Conservation (phyloP, 83 land plant species). For the Thuja plicata region DNA sequence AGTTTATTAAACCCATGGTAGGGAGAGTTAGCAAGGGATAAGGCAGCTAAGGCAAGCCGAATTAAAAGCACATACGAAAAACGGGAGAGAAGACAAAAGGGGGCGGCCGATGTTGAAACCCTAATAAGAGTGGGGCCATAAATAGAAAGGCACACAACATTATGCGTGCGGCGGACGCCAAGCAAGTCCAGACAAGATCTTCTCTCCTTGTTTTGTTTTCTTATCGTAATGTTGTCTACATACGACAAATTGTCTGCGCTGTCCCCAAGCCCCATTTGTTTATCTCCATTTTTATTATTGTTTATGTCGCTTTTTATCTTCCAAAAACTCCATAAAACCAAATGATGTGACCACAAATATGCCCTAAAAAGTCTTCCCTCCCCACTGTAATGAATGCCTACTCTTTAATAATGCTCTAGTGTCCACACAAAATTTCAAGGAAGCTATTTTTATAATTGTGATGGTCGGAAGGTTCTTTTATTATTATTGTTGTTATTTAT, state of each 20-base stretch:
- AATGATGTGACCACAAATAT: conserved; percentile 8
- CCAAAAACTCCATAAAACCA: not conserved
- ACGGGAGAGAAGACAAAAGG: conserved; percentile 6
- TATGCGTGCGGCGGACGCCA: conserved; percentile 56
- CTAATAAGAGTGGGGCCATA: not conserved
- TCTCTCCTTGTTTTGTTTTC: conserved; percentile 19
- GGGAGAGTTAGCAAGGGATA: no score
- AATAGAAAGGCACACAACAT: conserved; percentile 17
- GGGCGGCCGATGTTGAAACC: not conserved
- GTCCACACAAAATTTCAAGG: not conserved
- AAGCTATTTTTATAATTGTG: not conserved
- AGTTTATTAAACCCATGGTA: no score
- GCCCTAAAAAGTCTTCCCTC: not conserved
- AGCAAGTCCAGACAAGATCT: conserved; percentile 38
- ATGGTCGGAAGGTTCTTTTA: not conserved
- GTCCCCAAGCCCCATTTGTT: not conserved
- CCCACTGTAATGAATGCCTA: not conserved
- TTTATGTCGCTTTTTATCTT: not conserved
- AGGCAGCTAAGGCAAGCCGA: no score
- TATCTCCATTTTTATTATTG: not conserved
- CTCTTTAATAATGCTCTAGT: no score
- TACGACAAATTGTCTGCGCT: conserved; percentile 17
- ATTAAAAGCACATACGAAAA: not conserved
- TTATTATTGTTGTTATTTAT: not conserved
- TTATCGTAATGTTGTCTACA: conserved; percentile 11